phyloP scores from a whole-genome alignment of 1,139 yeast species.

The Candida buenavistaensis region DNA sequence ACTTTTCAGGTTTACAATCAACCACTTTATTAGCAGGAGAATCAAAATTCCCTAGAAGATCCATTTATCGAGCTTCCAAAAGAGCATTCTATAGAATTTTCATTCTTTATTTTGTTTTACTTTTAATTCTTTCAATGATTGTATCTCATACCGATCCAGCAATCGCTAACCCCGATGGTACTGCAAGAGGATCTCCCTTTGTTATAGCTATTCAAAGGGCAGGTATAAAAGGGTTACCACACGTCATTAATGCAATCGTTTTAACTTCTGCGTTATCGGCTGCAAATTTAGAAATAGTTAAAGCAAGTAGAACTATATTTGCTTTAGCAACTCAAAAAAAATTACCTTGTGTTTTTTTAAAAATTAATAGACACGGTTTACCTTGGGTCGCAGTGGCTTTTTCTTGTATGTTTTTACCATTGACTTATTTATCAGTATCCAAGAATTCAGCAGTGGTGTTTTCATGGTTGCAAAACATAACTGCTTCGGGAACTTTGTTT shows the following conservation, averaged over 20 bases:
- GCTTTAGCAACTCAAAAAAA: conserved; percentile 49
- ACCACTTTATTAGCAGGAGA: conserved; percentile 50
- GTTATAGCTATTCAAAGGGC: conserved; percentile 54
- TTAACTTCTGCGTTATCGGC: conserved; percentile 55
- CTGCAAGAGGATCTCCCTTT: conserved; percentile 54
- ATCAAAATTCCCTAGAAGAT: conserved; percentile 47
- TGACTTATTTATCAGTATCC: conserved; percentile 26
- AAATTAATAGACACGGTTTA: conserved; percentile 28
- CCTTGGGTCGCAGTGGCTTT: conserved; percentile 27
- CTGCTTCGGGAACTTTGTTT: conserved; percentile 23
- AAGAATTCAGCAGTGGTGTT: conserved; percentile 26
- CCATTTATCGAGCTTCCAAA: conserved; percentile 47
- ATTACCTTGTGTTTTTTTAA: conserved; percentile 41
- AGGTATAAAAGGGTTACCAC: conserved; percentile 49
- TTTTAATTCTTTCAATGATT: conserved; percentile 46
- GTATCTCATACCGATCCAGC: conserved; percentile 43
- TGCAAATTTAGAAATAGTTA: conserved; percentile 44
- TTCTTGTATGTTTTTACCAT: conserved; percentile 24
- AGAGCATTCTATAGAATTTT: conserved; percentile 47
- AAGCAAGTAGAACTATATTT: conserved; percentile 43
- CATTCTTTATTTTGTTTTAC: conserved; percentile 41
- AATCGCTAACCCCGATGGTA: conserved; percentile 41
- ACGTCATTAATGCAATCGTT: conserved; percentile 50
- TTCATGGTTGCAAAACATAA: conserved; percentile 28
- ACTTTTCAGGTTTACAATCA: conserved; percentile 35